Evolutionary conservation across 163 green algal species (phyloP).

Genomic region (Prototheca wickerhamii): DNA sequence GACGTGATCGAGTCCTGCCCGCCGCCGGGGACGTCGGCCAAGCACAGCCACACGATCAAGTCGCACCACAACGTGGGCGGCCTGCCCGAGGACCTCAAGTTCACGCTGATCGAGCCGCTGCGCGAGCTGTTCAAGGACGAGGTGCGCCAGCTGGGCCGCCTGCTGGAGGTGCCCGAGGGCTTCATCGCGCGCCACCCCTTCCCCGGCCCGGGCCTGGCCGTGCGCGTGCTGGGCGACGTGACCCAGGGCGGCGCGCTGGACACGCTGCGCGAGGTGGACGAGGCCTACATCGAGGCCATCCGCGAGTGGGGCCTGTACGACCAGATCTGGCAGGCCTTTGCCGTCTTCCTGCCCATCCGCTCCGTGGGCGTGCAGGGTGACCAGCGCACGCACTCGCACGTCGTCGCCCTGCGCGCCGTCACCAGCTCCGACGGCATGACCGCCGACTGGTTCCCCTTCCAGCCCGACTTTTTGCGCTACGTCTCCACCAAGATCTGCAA

Average conservation of each 20-base stretch:
- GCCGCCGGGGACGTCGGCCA: conserved; percentile 84
- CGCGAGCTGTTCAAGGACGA: conserved; percentile 96
- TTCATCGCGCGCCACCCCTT: conserved; percentile 98
- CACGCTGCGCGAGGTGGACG: conserved; percentile 83
- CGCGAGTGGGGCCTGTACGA: conserved; percentile 92
- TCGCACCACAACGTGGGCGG: conserved; percentile 98
- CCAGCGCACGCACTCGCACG: conserved; percentile 86
- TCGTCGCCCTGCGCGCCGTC: conserved; percentile 91
- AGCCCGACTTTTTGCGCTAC: conserved; percentile 76
- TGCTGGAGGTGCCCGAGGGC: conserved; percentile 82
- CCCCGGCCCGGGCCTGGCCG: conserved; percentile 88
- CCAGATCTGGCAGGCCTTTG: conserved; percentile 98
- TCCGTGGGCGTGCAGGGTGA: conserved; percentile 95
- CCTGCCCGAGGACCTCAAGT: conserved; percentile 94
- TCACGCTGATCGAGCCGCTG: conserved; percentile 95
- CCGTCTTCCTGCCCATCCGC: conserved; percentile 91
- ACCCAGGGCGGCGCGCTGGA: conserved; percentile 72
- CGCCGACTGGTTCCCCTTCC: conserved; percentile 94
- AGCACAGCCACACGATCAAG: conserved; percentile 99
- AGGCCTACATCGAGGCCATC: conserved; percentile 94
- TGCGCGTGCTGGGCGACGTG: conserved; percentile 94
- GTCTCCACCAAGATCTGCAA: conserved; percentile 94
- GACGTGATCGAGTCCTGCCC: conserved; percentile 98
- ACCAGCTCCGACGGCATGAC: conserved; percentile 96
- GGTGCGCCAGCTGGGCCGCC: conserved; percentile 73